phyloP scores from a whole-genome alignment of 352 stramenopile genomes.

The Globisporangium heterothallicum region DNA sequence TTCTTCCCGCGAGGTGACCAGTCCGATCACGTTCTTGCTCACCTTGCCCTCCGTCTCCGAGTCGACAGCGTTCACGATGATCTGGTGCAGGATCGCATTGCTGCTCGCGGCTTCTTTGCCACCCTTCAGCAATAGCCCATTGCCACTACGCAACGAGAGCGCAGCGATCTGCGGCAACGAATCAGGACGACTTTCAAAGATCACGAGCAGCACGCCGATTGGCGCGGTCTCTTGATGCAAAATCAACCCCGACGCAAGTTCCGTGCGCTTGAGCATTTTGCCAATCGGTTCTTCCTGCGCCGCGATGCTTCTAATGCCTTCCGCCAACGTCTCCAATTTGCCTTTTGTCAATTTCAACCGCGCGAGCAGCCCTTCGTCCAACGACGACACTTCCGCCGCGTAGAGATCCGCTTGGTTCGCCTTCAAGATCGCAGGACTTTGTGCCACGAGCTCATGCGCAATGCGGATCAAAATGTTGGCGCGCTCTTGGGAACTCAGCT shows the following conservation, averaged over 20 bases:
- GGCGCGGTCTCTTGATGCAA: constrained; percentile 93
- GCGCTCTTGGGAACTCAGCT: constrained; percentile 80
- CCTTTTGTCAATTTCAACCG: constrained; percentile 85
- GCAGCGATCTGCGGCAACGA: constrained; percentile 95
- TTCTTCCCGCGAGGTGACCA: constrained; percentile 94
- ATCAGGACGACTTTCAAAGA: constrained; percentile 98
- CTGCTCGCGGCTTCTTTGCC: constrained; percentile 93
- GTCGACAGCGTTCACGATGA: constrained; percentile 93
- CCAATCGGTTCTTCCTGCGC: constrained; percentile 71
- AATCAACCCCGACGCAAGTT: constrained; percentile 90
- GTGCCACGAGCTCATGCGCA: constrained; percentile 74
- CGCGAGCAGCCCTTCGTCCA: constrained; percentile 66
- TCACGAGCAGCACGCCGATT: constrained; percentile 97
- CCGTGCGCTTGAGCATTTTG: constrained; percentile 71
- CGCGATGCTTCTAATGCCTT: constrained; percentile 93
- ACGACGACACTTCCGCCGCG: constrained; percentile 54
- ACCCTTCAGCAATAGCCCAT: constrained; percentile 96
- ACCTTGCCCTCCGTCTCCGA: constrained; percentile 84
- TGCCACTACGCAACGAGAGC: constrained; percentile 93
- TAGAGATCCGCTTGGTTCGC: constrained; percentile 92
- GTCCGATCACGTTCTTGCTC: constrained; percentile 89
- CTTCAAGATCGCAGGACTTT: constrained; percentile 83
- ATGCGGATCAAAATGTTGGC: constrained; percentile 87
- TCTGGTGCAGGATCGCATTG: constrained; percentile 90
- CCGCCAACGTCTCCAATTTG: constrained; percentile 93